Percentiles rank a stretch among this genome's conserved stretches.
Evolutionary conservation across 2,329 filamentous ascomycete genomes (phyloP).

Genomic region (Dryadomyces quercivorus): DNA sequence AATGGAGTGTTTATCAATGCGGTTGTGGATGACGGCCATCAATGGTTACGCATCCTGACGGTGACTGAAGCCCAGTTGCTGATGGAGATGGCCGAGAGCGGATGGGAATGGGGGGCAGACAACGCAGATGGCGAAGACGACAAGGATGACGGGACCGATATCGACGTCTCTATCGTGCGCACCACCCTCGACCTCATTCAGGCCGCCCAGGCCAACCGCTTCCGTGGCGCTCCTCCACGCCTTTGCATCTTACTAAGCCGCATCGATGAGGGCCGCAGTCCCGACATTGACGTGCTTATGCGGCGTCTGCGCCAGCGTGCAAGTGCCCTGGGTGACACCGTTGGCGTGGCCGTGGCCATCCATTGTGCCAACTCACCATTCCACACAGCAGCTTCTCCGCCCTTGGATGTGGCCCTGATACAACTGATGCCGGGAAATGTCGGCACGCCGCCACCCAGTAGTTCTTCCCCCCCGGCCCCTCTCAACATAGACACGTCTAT

Average conservation of each 20-base stretch:
- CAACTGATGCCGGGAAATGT: conserved; percentile 12
- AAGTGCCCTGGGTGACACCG: conserved; percentile 9
- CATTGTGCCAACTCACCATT: conserved; percentile 17
- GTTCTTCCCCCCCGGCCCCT: conserved; percentile 10
- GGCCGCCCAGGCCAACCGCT: conserved; percentile 18
- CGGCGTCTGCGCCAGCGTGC: conserved; percentile 10
- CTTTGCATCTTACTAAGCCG: conserved; percentile 18
- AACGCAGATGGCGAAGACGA: conserved; percentile 6
- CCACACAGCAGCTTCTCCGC: conserved; percentile 9
- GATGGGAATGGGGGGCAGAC: conserved; percentile 16
- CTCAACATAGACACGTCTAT: conserved; percentile 58
- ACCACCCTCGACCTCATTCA: conserved; percentile 16
- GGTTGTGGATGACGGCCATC: conserved; percentile 20
- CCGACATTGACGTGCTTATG: conserved; percentile 17
- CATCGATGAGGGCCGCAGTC: conserved; percentile 14
- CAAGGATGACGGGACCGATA: conserved; percentile 7
- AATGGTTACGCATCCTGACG: conserved; percentile 22
- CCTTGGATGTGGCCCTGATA: conserved; percentile 12
- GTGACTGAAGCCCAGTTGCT: conserved; percentile 18
- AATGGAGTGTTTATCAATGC: conserved; percentile 18
- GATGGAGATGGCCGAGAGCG: conserved; percentile 20
- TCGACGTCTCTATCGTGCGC: conserved; percentile 16
- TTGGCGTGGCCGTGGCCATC: conserved; percentile 13
- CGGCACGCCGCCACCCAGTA: too few species aligned
- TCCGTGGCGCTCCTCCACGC: conserved; percentile 13